Evolutionary conservation across 2,329 filamentous ascomycete genomes (phyloP).

Genomic region (Penicillium digitatum): DNA sequence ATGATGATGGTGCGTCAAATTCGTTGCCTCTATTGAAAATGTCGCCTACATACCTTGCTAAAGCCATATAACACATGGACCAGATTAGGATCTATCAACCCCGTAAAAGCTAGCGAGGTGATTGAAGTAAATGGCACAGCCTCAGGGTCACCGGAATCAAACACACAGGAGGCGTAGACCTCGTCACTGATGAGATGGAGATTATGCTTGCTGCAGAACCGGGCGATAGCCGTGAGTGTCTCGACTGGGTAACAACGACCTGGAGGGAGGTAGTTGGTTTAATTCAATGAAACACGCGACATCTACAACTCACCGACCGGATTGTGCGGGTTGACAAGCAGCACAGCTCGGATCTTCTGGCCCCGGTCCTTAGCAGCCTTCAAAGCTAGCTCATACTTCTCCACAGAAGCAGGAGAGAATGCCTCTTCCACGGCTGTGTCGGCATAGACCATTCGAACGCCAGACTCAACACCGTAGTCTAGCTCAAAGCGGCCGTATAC

Average conservation of each 20-base stretch:
- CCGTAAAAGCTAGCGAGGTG: conserved; percentile 42
- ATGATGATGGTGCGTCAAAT: conserved; percentile 22
- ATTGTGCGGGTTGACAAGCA: conserved; percentile 47
- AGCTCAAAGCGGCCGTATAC: conserved; percentile 49
- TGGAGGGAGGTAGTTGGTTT: conserved; percentile 16
- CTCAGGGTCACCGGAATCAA: conserved; percentile 35
- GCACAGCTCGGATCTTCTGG: conserved; percentile 37
- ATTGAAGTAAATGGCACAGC: conserved; percentile 45
- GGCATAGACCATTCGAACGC: conserved; percentile 39
- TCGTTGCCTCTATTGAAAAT: conserved; percentile 28
- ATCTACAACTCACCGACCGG: conserved; percentile 34
- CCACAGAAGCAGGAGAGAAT: conserved; percentile 33
- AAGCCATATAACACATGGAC: conserved; percentile 51
- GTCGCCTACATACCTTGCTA: conserved; percentile 29
- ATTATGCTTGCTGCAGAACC: conserved; percentile 47
- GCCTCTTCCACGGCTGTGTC: conserved; percentile 37
- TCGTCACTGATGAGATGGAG: conserved; percentile 57
- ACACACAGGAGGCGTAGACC: conserved; percentile 54
- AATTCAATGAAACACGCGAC: neutral
- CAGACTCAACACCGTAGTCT: conserved; percentile 48
- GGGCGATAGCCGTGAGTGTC: conserved; percentile 45
- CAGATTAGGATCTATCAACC: conserved; percentile 46
- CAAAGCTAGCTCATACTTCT: conserved; percentile 40
- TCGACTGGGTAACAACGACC: conserved; percentile 44
- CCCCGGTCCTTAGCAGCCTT: conserved; percentile 30